These are phyloP conservation scores for Fraxinus latifolia DNA, from an alignment of 305 asterid species.

Conservation along the genomic window DNA sequence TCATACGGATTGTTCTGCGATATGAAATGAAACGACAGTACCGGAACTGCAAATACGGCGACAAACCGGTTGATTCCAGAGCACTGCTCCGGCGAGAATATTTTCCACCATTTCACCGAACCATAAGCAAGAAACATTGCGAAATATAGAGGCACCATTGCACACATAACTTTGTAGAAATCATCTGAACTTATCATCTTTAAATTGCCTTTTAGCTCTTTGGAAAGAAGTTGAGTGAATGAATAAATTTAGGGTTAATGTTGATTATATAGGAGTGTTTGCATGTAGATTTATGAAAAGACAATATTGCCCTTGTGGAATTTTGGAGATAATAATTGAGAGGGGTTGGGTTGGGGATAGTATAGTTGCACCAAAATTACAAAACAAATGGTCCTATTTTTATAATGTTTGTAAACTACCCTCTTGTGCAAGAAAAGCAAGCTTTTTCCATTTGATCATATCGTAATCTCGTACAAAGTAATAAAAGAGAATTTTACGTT, in stretches of 20 bases:
- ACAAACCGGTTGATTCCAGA: conserved; percentile 73
- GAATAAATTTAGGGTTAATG: not conserved
- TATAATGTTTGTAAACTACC: not conserved
- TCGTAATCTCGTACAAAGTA: not conserved
- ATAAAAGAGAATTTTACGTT: not conserved
- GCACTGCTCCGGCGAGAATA: conserved; percentile 77
- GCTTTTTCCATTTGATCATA: not conserved
- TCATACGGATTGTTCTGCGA: conserved; percentile 65
- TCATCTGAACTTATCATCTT: conserved; percentile 50
- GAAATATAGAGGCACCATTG: conserved; percentile 67
- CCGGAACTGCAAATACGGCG: conserved; percentile 65
- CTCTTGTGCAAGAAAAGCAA: not conserved
- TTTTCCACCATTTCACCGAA: conserved; percentile 61
- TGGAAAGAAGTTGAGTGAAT: not conserved
- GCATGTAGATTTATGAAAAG: not conserved
- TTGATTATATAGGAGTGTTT: not conserved
- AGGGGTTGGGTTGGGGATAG: not conserved
- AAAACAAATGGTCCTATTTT: not conserved
- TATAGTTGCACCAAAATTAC: not conserved
- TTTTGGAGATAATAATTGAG: not conserved
- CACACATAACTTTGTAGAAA: conserved; percentile 65
- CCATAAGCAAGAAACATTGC: conserved; percentile 66
- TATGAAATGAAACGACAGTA: conserved; percentile 71
- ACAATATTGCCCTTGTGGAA: not conserved
- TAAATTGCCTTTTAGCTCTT: not conserved